Conservation (phyloP, 2,329 filamentous ascomycete genomes). For the Coniochaeta pulveracea region DNA sequence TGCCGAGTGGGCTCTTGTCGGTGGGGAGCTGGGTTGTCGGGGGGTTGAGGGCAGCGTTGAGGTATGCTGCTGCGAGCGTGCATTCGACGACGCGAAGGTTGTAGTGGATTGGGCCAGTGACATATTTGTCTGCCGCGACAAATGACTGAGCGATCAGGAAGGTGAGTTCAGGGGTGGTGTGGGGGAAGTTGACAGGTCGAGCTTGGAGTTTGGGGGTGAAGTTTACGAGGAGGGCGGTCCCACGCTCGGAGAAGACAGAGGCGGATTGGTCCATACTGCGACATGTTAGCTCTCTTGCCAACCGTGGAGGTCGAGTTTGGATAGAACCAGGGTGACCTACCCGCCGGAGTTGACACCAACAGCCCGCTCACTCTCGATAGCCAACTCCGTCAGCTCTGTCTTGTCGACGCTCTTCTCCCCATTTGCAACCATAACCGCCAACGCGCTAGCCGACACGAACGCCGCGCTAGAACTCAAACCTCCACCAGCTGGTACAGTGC, state of each 20-base stretch:
- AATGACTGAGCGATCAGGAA: conserved; percentile 95
- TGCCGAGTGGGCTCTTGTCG: conserved; percentile 73
- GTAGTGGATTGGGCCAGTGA: conserved; percentile 88
- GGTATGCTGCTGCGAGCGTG: conserved; percentile 68
- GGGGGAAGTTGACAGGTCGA: conserved; percentile 70
- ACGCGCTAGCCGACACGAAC: conserved; percentile 79
- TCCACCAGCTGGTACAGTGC: conserved; percentile 82
- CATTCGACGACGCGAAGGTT: conserved; percentile 95
- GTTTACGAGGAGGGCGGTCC: conserved; percentile 78
- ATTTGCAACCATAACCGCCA: conserved; percentile 82
- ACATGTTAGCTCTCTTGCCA: too few relatives aligned
- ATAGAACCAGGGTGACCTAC: conserved; percentile 42
- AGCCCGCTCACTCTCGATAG: conserved; percentile 85
- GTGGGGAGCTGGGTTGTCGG: conserved; percentile 50
- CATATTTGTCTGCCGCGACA: conserved; percentile 87
- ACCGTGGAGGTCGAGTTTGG: too few relatives aligned
- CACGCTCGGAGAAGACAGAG: conserved; percentile 82
- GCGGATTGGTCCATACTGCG: conserved; percentile 90
- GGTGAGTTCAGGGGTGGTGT: conserved; percentile 68
- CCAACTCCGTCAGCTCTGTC: conserved; percentile 81
- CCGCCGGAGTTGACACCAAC: conserved; percentile 96
- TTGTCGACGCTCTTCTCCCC: conserved; percentile 72
- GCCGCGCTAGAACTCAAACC: conserved; percentile 90
- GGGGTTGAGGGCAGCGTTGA: conserved; percentile 47
- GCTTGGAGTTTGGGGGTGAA: conserved; percentile 74